Conservation (phyloP, 805 yeast genomes). For the Pichia membranifaciens region DNA sequence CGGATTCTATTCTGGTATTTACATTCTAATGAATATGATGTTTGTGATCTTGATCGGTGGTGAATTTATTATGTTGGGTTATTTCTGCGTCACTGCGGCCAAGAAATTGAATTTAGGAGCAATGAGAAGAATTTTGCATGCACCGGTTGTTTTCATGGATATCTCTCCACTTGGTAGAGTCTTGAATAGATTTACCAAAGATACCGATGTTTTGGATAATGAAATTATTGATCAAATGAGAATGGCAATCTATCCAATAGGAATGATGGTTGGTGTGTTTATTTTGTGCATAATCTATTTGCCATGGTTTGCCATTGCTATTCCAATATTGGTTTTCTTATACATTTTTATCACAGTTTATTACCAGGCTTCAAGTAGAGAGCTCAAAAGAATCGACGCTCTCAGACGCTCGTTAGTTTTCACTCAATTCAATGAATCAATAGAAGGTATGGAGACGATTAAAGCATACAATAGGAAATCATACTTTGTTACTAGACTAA, state of each 20-base stretch:
- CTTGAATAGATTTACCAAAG: conserved; percentile 80
- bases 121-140: conserved; percentile 51
- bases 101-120: conserved; percentile 46
- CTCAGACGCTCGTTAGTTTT: conserved; percentile 64
- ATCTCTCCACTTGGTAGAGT: conserved; percentile 85
- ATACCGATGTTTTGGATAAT: conserved; percentile 77
- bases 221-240: conserved; percentile 68
- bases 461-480: conserved; percentile 43
- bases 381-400: conserved; percentile 70
- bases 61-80: conserved; percentile 43
- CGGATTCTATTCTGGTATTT: conserved; percentile 68
- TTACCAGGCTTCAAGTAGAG: conserved; percentile 69
- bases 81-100: conserved; percentile 48
- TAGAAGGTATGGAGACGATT: conserved; percentile 61
- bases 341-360: conserved; percentile 45
- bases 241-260: conserved; percentile 46
- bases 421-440: conserved; percentile 62
- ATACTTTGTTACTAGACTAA: conserved; percentile 44
- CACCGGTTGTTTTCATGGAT: conserved; percentile 81
- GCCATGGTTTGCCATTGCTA: conserved; percentile 70
- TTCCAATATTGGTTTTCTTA: conserved; percentile 45
- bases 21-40: conserved; percentile 53
- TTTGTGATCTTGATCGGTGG: conserved; percentile 38
- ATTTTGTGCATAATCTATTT: conserved; percentile 62
- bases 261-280: conserved; percentile 55